Conservation (phyloP, 2,329 filamentous ascomycete genomes). For the Ambrosiella beaveri region DNA sequence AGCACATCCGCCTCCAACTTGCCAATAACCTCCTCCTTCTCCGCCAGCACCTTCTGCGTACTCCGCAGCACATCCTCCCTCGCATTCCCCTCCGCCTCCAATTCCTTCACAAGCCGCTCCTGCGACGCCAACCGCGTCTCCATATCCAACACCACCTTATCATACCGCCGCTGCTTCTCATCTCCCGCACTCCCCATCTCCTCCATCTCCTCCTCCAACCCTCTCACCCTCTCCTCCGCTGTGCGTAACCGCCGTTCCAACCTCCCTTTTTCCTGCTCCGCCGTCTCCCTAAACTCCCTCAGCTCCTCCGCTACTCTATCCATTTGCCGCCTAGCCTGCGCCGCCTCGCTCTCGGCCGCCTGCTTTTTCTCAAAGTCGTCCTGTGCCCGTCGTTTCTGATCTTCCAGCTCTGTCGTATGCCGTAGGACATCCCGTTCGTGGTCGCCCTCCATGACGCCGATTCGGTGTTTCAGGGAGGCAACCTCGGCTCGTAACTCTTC, state of each 20-base stretch:
- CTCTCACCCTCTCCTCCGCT: constrained; percentile 52
- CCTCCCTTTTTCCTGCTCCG: constrained; percentile 41
- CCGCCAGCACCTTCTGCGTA: constrained; percentile 47
- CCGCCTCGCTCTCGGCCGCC: constrained; percentile 37
- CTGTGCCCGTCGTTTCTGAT: constrained; percentile 64
- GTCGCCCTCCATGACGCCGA: constrained; percentile 76
- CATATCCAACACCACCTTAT: constrained; percentile 38
- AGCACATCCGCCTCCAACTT: constrained; percentile 69
- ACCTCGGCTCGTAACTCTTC: constrained; percentile 82
- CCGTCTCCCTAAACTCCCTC: constrained; percentile 31
- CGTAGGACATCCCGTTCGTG: constrained; percentile 62
- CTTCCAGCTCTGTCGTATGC: constrained; percentile 69
- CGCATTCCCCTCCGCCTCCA: constrained; percentile 39
- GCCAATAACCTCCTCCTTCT: constrained; percentile 54
- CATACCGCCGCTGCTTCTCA: constrained; percentile 47
- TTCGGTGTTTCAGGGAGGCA: constrained; percentile 71
- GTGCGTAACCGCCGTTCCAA: constrained; percentile 54
- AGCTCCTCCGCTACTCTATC: constrained; percentile 35
- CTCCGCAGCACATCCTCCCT: constrained; percentile 39
- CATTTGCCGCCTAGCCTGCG: constrained; percentile 31
- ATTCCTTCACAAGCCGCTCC: constrained; percentile 34
- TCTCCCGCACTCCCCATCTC: constrained; percentile 48
- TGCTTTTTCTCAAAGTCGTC: constrained; percentile 59
- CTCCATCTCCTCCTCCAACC: constrained; percentile 64
- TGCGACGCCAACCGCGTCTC: constrained; percentile 32